Evolutionary conservation across 768 basidiomycete species (phyloP).

Genomic region (Mycena olivaceomarginata): DNA sequence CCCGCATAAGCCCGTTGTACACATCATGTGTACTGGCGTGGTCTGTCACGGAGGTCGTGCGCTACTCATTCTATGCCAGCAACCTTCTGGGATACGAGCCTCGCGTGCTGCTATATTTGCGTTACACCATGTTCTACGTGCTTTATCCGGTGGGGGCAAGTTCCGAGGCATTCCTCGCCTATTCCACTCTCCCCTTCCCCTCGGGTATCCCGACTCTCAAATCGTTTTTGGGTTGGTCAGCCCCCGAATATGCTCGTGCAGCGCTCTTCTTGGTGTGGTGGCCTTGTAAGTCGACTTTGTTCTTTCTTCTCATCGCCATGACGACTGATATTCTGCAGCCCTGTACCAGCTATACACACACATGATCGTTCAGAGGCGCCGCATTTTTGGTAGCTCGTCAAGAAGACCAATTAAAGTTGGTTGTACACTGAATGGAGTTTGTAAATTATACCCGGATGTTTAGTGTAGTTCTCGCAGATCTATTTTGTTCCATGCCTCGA

Average conservation of each 20-base stretch:
- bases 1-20: constrained; percentile 86
- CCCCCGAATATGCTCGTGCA: constrained; percentile 75
- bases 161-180: constrained; percentile 92
- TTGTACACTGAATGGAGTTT: constrained; percentile 23
- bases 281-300: constrained; percentile 74
- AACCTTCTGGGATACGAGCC: constrained; percentile 75
- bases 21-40: constrained; percentile 95
- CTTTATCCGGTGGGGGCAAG: constrained; percentile 96
- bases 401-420: constrained; percentile 42
- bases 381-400: constrained; percentile 58
- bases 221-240: constrained; percentile 69
- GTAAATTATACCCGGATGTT: constrained; percentile 39
- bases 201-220: constrained; percentile 65
- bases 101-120: constrained; percentile 76
- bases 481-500: neutral
- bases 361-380: constrained; percentile 73
- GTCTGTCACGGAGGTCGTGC: constrained; percentile 93
- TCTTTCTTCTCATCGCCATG: constrained; percentile 17
- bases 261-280: constrained; percentile 89
- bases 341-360: constrained; percentile 72
- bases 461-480: neutral
- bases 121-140: constrained; percentile 95
- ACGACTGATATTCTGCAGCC: constrained; percentile 53
- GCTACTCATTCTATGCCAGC: constrained; percentile 92
- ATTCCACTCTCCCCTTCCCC: constrained; percentile 80